Conservation (phyloP, 1,139 yeast species). For the Zygoascus hellenicus region DNA sequence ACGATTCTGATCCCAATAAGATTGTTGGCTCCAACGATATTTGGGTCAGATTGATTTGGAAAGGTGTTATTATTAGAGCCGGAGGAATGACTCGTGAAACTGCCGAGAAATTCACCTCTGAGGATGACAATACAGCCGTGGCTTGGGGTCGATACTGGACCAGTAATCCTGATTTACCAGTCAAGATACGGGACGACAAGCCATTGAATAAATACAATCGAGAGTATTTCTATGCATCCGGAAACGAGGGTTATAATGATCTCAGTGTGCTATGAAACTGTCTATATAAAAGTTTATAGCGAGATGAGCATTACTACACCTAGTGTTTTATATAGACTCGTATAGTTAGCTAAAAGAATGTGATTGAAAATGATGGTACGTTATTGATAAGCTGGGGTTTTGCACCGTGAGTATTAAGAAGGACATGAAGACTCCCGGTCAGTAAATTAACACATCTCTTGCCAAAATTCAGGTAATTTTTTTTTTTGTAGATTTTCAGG, state of each 20-base stretch:
- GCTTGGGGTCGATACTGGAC: conserved; percentile 45
- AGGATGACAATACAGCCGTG: conserved; percentile 37
- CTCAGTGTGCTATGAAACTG: neutral
- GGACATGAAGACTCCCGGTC: no score
- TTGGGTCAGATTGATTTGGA: conserved; percentile 32
- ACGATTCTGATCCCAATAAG: conserved; percentile 9
- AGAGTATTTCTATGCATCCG: conserved; percentile 32
- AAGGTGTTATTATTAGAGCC: conserved; percentile 37
- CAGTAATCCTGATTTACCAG: conserved; percentile 38
- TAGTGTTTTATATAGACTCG: no score
- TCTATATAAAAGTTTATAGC: no score
- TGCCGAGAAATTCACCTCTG: conserved; percentile 26
- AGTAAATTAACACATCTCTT: no score
- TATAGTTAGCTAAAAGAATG: no score
- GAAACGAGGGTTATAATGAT: conserved; percentile 33
- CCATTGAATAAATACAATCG: conserved; percentile 33
- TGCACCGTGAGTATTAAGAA: no score
- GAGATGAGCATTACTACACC: no score
- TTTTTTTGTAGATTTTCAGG: no score
- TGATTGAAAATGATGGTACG: no score
- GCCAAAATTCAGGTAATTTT: no score
- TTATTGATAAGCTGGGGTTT: no score
- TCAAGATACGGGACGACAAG: conserved; percentile 10
- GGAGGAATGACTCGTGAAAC: conserved; percentile 35
- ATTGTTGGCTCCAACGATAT: conserved; percentile 8